Evolutionary conservation across 805 yeast genomes (phyloP).

Genomic region (Nakazawaea pomicola): DNA sequence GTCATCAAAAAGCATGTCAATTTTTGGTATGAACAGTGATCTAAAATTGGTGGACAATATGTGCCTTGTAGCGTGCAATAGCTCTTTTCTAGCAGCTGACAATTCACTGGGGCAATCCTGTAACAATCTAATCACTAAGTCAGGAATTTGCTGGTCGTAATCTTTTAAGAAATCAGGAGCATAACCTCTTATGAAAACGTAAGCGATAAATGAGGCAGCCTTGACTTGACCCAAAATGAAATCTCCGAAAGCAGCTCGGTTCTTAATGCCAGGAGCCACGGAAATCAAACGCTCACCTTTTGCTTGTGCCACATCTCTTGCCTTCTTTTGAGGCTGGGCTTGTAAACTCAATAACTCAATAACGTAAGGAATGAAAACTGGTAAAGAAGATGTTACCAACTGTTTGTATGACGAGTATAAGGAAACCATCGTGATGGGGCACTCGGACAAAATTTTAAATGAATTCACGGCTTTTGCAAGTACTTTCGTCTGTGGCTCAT

Average conservation of each 20-base stretch:
- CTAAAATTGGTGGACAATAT: conserved; percentile 89
- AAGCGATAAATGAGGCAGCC: conserved; percentile 92
- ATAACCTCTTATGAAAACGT: conserved; percentile 81
- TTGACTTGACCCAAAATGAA: conserved; percentile 91
- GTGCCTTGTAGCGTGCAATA: conserved; percentile 91
- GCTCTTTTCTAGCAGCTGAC: conserved; percentile 86
- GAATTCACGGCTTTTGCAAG: conserved; percentile 70
- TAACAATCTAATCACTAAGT: conserved; percentile 73
- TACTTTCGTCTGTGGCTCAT: conserved; percentile 39
- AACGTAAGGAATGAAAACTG: conserved; percentile 75
- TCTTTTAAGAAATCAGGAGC: conserved; percentile 59
- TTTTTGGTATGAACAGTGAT: conserved; percentile 74
- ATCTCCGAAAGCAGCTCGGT: conserved; percentile 79
- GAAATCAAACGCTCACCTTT: conserved; percentile 59
- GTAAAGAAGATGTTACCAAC: conserved; percentile 64
- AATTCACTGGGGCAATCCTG: conserved; percentile 96
- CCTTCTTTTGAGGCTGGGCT: conserved; percentile 74
- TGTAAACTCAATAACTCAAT: conserved; percentile 69
- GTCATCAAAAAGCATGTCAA: conserved; percentile 82
- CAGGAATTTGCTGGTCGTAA: conserved; percentile 70
- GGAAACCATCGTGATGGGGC: conserved; percentile 95
- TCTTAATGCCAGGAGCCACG: conserved; percentile 69
- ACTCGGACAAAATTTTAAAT: conserved; percentile 89
- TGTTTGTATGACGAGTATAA: conserved; percentile 83
- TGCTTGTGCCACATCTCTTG: conserved; percentile 52